Evolutionary conservation across 495 filamentous ascomycete genomes (phyloP), one percentile per base, ranked within the genome.

Genomic region (Bacidia rubella): DNA sequence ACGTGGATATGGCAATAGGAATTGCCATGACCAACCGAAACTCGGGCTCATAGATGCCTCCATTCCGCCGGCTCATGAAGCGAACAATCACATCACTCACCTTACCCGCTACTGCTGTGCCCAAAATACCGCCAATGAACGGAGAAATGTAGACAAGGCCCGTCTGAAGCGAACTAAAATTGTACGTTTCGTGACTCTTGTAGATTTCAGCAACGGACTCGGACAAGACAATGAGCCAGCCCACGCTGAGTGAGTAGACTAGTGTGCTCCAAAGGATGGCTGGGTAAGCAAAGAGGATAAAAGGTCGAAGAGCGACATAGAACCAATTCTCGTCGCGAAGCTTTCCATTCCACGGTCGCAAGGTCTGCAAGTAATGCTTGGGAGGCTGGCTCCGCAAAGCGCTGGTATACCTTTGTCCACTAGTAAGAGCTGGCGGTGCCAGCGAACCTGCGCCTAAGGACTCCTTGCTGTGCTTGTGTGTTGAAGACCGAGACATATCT

Each of bases 171-270:
- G 87, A 71, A 35, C 74, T 81, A 66, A 98, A 95, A 47, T 86
- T 72, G 67, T 96, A 95, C 5, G 70, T 66, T 0, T 74, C 68
- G 4, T 60, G 63, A 48, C 77, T 72, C 49, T 85, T 78, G 67
- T 83, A 96, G 56, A 93, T 86, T 42, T 77, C 70, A 0, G 86
- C 78, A 0, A 95, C 79, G 0, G 83, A 83, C 66, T 96, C 89
- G 1, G 92, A 96, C 11, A 96, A 77, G 25, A 96, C 85, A 54
- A 98, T 95, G 42, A 98, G 72, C 92, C 90, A 96, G 17, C 90
- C 90, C n/a, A 96, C 77, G 3, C 85, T 88, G 57, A 92, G 80
- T 0, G 88, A 70, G 65, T 98, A 98, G 26, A 96, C 80, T 0
- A 85, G 73, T 0, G 88, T 71, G 35, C 85, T 90, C 90, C 90